These are phyloP conservation scores for Coffea eugenioides DNA, from an alignment of 257 asterid genomes.

Conservation along the genomic window DNA sequence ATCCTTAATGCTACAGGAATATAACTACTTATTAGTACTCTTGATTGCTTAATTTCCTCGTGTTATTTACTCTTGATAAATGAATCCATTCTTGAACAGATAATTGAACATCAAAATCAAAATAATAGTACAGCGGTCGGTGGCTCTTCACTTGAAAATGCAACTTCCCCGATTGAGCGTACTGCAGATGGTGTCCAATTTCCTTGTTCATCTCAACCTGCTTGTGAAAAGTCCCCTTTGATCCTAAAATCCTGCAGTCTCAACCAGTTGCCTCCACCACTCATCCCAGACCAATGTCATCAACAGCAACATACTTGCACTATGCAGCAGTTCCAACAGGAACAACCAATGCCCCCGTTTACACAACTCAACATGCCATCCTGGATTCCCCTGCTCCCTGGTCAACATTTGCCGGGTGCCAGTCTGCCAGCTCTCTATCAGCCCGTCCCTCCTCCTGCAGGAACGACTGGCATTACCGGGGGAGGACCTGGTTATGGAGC, in stretches of 20 bases:
- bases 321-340: neutral
- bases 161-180: neutral
- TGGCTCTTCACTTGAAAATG: constrained; percentile 1
- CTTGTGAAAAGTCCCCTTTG: too few species aligned
- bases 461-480: neutral
- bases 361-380: neutral
- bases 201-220: too few species aligned
- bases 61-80: neutral
- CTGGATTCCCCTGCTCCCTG: neutral
- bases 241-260: neutral
- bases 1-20: neutral
- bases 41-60: neutral
- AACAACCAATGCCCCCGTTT: neutral
- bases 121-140: neutral
- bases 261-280: neutral
- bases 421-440: neutral
- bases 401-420: neutral
- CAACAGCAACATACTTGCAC: constrained; percentile 1
- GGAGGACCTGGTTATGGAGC: neutral
- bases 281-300: neutral
- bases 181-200: too few species aligned
- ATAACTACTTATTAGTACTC: neutral
- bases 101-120: constrained; percentile 6
- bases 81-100: neutral
- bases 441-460: neutral